phyloP scores from a whole-genome alignment of 768 basidiomycete genomes.

The Amanita brunnescens region DNA sequence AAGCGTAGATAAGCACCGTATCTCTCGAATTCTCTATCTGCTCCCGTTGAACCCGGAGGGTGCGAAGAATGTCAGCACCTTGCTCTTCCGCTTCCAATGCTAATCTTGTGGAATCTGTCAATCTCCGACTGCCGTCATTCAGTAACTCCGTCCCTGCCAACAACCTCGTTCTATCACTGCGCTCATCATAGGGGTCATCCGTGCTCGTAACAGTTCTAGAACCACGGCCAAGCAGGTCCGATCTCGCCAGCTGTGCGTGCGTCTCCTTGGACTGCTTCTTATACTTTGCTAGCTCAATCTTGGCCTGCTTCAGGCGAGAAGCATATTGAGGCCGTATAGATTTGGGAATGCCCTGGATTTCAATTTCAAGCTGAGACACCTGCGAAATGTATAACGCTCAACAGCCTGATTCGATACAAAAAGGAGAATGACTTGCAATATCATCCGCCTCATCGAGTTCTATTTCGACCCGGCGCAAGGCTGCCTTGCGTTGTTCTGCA shows the following conservation, averaged over 20 bases:
- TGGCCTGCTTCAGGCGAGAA: slow-evolving; percentile 56
- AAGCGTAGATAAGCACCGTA: slow-evolving; percentile 41
- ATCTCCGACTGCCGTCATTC: slow-evolving; percentile 62
- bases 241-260: slow-evolving; percentile 55
- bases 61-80: slow-evolving; percentile 81
- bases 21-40: slow-evolving; percentile 85
- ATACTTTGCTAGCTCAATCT: slow-evolving; percentile 61
- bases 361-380: slow-evolving; percentile 93
- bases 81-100: slow-evolving; percentile 92
- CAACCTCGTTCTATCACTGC: slow-evolving; percentile 61
- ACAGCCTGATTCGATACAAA: neutral
- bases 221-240: slow-evolving; percentile 42
- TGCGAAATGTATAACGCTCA: slow-evolving; percentile 21
- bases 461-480: slow-evolving; percentile 73
- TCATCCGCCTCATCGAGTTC: slow-evolving; percentile 94
- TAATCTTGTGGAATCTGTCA: slow-evolving; percentile 74
- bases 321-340: slow-evolving; percentile 68
- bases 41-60: slow-evolving; percentile 75
- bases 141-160: slow-evolving; percentile 65
- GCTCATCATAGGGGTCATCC: slow-evolving; percentile 67
- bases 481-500: slow-evolving; percentile 73
- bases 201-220: slow-evolving; percentile 18
- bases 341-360: slow-evolving; percentile 85
- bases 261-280: slow-evolving; percentile 74
- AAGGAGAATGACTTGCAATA: slow-evolving; percentile 45